Evolutionary conservation across 2,329 filamentous ascomycete genomes (phyloP), one percentile per base, ranked within the genome.

Genomic region (Epichloe coenophiala): DNA sequence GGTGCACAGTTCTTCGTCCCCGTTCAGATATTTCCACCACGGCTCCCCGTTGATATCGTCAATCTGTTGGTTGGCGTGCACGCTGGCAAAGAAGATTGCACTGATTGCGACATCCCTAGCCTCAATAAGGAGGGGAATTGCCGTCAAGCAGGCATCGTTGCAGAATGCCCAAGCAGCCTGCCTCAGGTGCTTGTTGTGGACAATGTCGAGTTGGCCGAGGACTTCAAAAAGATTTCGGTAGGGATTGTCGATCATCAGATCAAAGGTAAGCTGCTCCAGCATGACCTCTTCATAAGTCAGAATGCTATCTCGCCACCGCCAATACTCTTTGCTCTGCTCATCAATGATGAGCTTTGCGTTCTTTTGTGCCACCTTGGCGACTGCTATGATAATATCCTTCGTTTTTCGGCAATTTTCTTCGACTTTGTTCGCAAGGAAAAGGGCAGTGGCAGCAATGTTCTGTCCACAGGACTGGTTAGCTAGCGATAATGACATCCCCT

Each of bases 381-480:
- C 93, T 1, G 90, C 88, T 35, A 96, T 84, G 57, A 98, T 91
- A 53, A 98, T 77, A 57, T 96, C 89, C 61, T 88, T 94, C 59
- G 95, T 95, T 68, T 95, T 95, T 46, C 91, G 84, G 63, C 89
- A 94, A 63, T 94, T 95, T 65, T 98, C 93, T 63, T 98, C 91
- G 19, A 94, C 91, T 66, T 98, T 98, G 58, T 94, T 96, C 8
- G 93, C 91, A 9, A 98, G 77, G 59, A 97, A 98, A 2, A 98
- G 75, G 2, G 89, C 80, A 1, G 90, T 95, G 0, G 90, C 93
- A 11, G 90, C 93, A 53, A 95, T 88, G 60, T 84, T 84, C 81
- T 85, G 61, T 56, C 56, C 40, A 39, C 45, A 31, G 23, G 17
- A 13, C 31, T 11, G 38, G 33, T 15, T n/a, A 37, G 31, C 48